Evolutionary conservation across 768 basidiomycete species (phyloP).

Genomic region (Russula dissimulans): DNA sequence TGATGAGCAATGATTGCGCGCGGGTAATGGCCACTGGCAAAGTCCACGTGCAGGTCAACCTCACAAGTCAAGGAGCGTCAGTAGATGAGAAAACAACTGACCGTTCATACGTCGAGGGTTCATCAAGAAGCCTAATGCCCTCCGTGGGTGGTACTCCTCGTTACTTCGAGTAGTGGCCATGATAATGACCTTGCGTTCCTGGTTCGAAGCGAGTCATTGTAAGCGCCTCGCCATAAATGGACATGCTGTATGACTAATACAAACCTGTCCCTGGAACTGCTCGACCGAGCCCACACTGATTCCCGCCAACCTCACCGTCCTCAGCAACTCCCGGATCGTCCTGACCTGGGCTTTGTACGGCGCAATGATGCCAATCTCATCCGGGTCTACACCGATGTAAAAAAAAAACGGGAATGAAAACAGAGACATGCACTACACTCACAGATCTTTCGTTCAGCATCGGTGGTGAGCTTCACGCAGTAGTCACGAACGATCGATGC

Average conservation of each 20-base stretch:
- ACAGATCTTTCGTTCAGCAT: constrained; percentile 27
- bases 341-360: constrained; percentile 33
- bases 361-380: constrained; percentile 32
- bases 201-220: neutral
- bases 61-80: neutral
- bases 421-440: constrained; percentile 3
- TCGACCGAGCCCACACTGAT: constrained; percentile 33
- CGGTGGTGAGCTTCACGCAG: constrained; percentile 23
- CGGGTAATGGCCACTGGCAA: constrained; percentile 54
- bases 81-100: constrained; percentile 11
- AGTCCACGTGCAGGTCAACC: neutral
- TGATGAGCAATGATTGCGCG: constrained; percentile 52
- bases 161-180: constrained; percentile 32
- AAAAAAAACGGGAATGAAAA: neutral
- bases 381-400: constrained; percentile 16
- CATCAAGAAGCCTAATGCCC: constrained; percentile 29
- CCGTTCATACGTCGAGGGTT: constrained; percentile 34
- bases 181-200: constrained; percentile 33
- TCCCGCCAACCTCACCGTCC: constrained; percentile 1
- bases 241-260: neutral
- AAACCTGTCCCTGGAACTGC: constrained; percentile 35
- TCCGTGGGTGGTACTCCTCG: constrained; percentile 21
- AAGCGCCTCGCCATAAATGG: neutral
- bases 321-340: constrained; percentile 26
- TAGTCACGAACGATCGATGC: constrained; percentile 30